phyloP scores from a whole-genome alignment of 768 basidiomycete species.

The Solioccasus polychromus region DNA sequence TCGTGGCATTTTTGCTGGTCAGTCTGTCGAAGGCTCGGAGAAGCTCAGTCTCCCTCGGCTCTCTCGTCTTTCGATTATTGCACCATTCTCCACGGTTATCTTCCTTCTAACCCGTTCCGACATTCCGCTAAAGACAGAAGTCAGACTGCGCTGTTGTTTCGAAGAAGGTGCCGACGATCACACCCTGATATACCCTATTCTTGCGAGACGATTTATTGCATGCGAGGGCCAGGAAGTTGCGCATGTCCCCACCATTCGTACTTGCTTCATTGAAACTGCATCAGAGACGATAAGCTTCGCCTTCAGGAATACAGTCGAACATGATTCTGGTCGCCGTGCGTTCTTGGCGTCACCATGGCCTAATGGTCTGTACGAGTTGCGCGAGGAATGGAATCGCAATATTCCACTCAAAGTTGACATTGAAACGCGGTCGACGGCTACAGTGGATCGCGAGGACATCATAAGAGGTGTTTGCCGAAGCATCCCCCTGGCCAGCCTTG shows the following conservation, averaged over 20 bases:
- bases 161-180: conserved; percentile 5
- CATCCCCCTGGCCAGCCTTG: conserved; percentile 12
- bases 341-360: conserved; percentile 7
- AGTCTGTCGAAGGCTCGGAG: neutral
- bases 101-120: conserved; percentile 9
- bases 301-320: conserved; percentile 15
- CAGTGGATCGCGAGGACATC: conserved; percentile 12
- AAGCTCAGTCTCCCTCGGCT: conserved; percentile 10
- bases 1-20: neutral
- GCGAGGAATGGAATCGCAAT: conserved; percentile 18
- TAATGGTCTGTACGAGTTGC: conserved; percentile 4
- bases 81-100: conserved; percentile 17
- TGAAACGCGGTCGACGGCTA: neutral
- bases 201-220: conserved; percentile 13
- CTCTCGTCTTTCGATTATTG: conserved; percentile 16
- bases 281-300: conserved; percentile 13
- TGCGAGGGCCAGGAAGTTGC: neutral
- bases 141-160: conserved; percentile 15
- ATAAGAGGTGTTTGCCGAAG: conserved; percentile 10
- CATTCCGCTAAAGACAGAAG: conserved; percentile 12
- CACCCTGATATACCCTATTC: conserved; percentile 11
- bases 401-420: conserved; percentile 19
- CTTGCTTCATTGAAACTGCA: conserved; percentile 7
- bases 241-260: conserved; percentile 10
- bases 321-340: conserved; percentile 6